Evolutionary conservation across 2,329 filamentous ascomycete genomes (phyloP), one percentile per base, ranked within the genome.

Genomic region (Chaetothyriales sp.): DNA sequence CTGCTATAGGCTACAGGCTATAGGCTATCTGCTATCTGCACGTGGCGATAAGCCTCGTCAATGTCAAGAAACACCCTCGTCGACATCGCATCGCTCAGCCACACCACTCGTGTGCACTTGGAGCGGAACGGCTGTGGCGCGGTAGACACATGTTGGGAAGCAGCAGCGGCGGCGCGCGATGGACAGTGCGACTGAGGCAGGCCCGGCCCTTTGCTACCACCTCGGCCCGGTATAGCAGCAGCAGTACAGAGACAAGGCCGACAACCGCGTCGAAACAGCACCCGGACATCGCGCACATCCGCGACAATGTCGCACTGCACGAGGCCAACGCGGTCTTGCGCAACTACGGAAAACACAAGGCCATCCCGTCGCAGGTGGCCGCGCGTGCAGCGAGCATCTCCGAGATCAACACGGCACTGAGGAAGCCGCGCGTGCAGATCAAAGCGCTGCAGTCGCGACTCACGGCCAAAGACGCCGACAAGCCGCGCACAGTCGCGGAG

Each of bases 231-330:
- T 40, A 5, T 40, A 15, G 2, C 8, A 37, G 29, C 29, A 37
- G 29, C 33, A 40, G 2, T 15, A 15, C 55, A 44, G 49, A 50
- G 46, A 13, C 46, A 15, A 76, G 82, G 43, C 85, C 85, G 4
- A 74, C 84, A 1, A 82, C 78, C 49, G 89, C 86, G 13, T 89
- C 88, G 9, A 90, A 87, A 65, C 80, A 86, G 22, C 77, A 77
- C 46, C 77, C 94, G 59, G 85, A 95, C 70, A 77, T 94, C 65
- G 90, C 87, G 67, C 84, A 92, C 70, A 95, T 98, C 66, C 89
- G 89, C 53, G 78, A 88, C 63, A 86, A 94, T 68, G 80, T 85
- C 15, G 79, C 83, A 13, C 76, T 94, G 15, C 86, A 95, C 73
- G 78, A 85, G 60, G 75, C 83, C 59, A 97, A 94, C 64, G 94